Base-by-base conservation (phyloP, 2,329 filamentous ascomycete species). In the Aureobasidium sp. region DNA sequence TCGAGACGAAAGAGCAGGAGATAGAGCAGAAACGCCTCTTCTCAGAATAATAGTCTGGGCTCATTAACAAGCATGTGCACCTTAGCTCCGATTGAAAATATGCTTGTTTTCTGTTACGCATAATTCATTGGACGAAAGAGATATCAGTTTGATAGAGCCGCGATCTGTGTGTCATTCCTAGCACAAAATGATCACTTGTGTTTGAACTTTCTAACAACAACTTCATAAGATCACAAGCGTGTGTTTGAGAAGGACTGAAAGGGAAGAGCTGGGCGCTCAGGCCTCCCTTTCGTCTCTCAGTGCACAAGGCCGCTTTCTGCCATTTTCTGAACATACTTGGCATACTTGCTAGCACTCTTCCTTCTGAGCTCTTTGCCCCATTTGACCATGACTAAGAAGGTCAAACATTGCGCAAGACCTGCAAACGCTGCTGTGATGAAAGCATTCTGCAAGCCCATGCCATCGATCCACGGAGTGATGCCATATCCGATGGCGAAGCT, bases 401-500 rank as follows among this genome's bases (percentile, higher is more conserved):
- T 74, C 20, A 71, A 67, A 3, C 72, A 71, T 52, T 76, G 75
- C 13, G 76, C 75, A 65, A 79, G 64, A 0, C 76, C 77, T 6
- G 75, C 72, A 62, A 78, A 76, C 0, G 72, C 77, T 2, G 76
- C 77, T 1, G 75, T 69, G 13, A 79, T 70, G 61, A 79, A 79
- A 17, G 74, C 75, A 63, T 77, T 75, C 59, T 76, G 74, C 36
- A 75, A 69, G 0, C 77, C 77, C 68, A 78, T 73, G 39, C 74
- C 69, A 0, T 68, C 71, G 10, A 79, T 67, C 77, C 77, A 79
- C 1, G 77, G 77, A 3, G 77, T 79, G 62, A 79, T 68, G 34
- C 81, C 80, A 67, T 84, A 83, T 32, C 75, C 74, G 34, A 81
- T 74, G 6, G 77, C 79, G 66, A 80, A 81, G 29, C 71, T 74